These are phyloP conservation scores for Hypoxylon sp. DNA, from an alignment of 2,329 filamentous ascomycete genomes.

Conservation along the genomic window DNA sequence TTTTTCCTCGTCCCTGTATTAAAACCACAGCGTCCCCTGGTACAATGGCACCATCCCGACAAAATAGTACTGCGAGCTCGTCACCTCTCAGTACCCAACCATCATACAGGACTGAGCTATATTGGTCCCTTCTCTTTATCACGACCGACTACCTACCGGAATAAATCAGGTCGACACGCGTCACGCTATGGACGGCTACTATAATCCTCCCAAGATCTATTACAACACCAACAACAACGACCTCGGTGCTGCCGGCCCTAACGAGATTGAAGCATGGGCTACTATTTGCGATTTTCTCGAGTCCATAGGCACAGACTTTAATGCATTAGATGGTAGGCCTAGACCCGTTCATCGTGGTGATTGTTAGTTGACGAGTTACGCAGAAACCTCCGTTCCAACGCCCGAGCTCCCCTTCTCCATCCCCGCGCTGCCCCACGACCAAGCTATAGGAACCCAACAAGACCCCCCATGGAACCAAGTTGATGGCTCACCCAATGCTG, in stretches of 20 bases:
- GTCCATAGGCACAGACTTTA: constrained; percentile 3
- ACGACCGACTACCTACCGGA: background rate
- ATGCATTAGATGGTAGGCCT: constrained; percentile 14
- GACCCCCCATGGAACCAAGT: constrained; percentile 12
- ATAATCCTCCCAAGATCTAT: background rate
- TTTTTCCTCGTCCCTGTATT: background rate
- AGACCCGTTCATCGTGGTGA: background rate
- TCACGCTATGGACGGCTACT: constrained; percentile 13
- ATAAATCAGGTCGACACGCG: background rate
- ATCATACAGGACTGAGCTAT: constrained; percentile 1
- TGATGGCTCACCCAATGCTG: constrained; percentile 8
- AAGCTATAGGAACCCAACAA: constrained; percentile 1
- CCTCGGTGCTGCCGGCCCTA: background rate
- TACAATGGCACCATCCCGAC: constrained; percentile 20
- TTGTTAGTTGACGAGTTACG: constrained; percentile 9
- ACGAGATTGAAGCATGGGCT: constrained; percentile 8
- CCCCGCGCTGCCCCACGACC: constrained; percentile 5
- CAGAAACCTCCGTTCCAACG: constrained; percentile 3
- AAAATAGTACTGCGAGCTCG: constrained; percentile 1
- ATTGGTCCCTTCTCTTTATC: background rate
- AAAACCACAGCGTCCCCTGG: constrained; percentile 1
- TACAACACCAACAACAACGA: background rate
- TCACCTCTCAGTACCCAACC: constrained; percentile 5
- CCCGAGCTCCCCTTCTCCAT: constrained; percentile 8
- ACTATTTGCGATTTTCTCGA: constrained; percentile 23